These are phyloP conservation scores for Raffaelea albimanens DNA, from an alignment of 2,329 filamentous ascomycete species.

Conservation along the genomic window DNA sequence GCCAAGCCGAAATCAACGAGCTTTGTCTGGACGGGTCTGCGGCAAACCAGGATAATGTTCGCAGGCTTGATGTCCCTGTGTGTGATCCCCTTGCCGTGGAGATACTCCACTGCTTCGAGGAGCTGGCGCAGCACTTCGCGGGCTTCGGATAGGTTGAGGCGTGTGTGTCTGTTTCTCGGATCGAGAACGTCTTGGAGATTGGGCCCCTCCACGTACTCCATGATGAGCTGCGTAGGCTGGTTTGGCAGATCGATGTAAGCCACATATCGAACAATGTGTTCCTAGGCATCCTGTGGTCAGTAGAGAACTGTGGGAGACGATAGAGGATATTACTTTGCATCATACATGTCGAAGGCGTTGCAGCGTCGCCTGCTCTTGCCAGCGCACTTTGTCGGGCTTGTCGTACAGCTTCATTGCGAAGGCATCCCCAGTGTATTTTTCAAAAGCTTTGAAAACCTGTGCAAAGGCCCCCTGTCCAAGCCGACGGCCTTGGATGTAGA, in stretches of 20 bases:
- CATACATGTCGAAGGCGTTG: not conserved
- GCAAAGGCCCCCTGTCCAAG: slow-evolving; percentile 4
- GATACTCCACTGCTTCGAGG: slow-evolving; percentile 3
- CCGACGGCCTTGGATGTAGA: slow-evolving; percentile 1
- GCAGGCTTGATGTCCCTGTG: slow-evolving; percentile 11
- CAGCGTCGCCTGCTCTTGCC: not conserved
- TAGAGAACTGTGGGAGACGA: not conserved
- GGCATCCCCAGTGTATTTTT: slow-evolving; percentile 1
- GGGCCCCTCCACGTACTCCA: slow-evolving; percentile 5
- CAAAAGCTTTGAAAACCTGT: slow-evolving; percentile 2
- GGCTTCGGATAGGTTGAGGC: not conserved
- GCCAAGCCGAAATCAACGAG: slow-evolving; percentile 8
- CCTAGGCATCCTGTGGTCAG: not conserved
- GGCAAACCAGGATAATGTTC: slow-evolving; percentile 9
- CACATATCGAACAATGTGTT: slow-evolving; percentile 6
- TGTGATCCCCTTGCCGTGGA: not conserved
- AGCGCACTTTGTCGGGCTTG: not conserved
- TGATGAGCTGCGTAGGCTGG: slow-evolving; percentile 2
- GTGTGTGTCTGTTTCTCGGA: not conserved
- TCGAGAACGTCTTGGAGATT: slow-evolving; percentile 1
- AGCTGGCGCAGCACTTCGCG: slow-evolving; percentile 4
- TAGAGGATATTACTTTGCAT: no score
- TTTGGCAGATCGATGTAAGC: not conserved
- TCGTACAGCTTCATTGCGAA: slow-evolving; percentile 7
- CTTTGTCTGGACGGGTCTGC: no score